Evolutionary conservation across 2,329 filamentous ascomycete genomes (phyloP), one percentile per base, ranked within the genome.

Genomic region (Penicillium sp.): DNA sequence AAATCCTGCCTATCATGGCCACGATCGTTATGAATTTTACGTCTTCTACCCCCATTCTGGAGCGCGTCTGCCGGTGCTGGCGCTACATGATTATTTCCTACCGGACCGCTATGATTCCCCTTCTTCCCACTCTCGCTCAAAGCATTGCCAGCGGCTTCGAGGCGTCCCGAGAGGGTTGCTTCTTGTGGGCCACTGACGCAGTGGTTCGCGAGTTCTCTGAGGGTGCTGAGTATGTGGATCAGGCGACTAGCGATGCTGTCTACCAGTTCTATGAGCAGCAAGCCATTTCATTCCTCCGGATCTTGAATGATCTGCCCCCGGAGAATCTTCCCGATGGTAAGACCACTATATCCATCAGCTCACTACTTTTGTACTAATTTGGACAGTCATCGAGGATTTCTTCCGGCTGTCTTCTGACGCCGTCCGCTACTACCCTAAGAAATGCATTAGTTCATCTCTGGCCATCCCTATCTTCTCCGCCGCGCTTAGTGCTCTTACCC

Each of bases 41-140:
- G 60, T 81, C 84, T 66, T 97, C 93, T 65, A 83, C 88, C 14
- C 93, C 95, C 3, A 96, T 99, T 57, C 89, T 96, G 63, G 95
- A 99, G 79, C 85, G 93, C 43, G 86, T 99, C 26, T 98, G 93
- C 75, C 86, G 93, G 61, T 97, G 91, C 80, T 99, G 93, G 92
- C 86, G 96, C 61, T 90, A 93, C 73, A 97, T 98, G 90, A 86
- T 99, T 39, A 91, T 98, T 57, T 96, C 93, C 0, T 98, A 98
- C 75, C 86, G 95, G 63, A 95, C 89, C 2, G 90, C 90, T 50
- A 96, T 96, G 81, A 86, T 89, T 14, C 92, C 93, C 24, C 79
- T 99, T 46, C 82, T 99, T 45, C 90, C 90, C 1, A 84, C 86
- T 21, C 86, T 99, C 76, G 96, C 95, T 19, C 90, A 93, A 66